Evolutionary conservation across 306 rosid genomes (phyloP).

Genomic region (Psophocarpus tetragonolobus): DNA sequence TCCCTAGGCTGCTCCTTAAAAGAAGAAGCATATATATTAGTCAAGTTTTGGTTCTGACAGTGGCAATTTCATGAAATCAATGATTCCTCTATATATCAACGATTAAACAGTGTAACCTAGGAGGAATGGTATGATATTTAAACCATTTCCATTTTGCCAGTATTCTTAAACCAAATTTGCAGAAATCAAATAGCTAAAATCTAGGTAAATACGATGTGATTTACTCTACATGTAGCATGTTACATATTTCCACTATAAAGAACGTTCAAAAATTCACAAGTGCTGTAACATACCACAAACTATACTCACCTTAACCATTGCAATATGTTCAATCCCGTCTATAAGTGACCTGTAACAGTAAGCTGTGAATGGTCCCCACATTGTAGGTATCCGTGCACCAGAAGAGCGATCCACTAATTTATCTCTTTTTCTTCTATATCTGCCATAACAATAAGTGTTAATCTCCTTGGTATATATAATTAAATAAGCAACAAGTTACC

Average conservation of each 20-base stretch:
- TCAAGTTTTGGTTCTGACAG: not conserved
- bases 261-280: not conserved
- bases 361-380: slow-evolving; percentile 92
- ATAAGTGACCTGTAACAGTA: slow-evolving; percentile 77
- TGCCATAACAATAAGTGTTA: slow-evolving; percentile 39
- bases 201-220: not conserved
- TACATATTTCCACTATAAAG: not conserved
- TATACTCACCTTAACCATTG: slow-evolving; percentile 89
- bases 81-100: not conserved
- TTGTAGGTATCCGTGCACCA: slow-evolving; percentile 89
- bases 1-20: slow-evolving; percentile 1
- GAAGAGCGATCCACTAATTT: slow-evolving; percentile 60
- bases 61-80: not conserved
- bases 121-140: not conserved
- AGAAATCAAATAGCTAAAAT: slow-evolving; percentile 6
- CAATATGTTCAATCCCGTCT: slow-evolving; percentile 95
- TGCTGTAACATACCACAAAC: slow-evolving; percentile 3
- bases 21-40: not conserved
- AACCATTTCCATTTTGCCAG: not conserved
- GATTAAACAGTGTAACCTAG: not conserved
- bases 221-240: not conserved
- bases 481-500: slow-evolving; percentile 20
- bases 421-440: slow-evolving; percentile 94
- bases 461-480: slow-evolving; percentile 19
- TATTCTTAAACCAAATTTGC: not conserved